Evolutionary conservation across 805 yeast species (phyloP).

Genomic region (Grigorovia transvaalensis): DNA sequence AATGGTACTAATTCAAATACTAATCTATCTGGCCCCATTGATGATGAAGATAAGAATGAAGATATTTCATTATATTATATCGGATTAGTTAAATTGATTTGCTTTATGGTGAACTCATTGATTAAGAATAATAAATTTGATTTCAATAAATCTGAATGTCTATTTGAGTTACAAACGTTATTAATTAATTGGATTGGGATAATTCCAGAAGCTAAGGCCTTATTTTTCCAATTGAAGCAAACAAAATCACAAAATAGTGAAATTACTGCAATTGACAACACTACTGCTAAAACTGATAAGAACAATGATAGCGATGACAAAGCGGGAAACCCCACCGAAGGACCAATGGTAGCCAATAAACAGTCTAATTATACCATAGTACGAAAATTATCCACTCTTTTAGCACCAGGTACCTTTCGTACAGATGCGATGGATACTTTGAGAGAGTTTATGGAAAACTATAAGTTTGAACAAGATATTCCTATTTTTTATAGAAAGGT

Average conservation of each 20-base stretch:
- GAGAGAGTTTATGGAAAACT: slow-evolving; percentile 16
- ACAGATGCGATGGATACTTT: slow-evolving; percentile 19
- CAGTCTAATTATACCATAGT: neutral
- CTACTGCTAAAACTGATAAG: neutral
- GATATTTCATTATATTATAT: slow-evolving; percentile 26
- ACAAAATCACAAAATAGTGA: slow-evolving; percentile 5
- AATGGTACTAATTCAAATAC: slow-evolving; percentile 17
- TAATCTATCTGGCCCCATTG: slow-evolving; percentile 7
- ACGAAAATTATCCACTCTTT: slow-evolving; percentile 11
- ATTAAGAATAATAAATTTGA: slow-evolving; percentile 36
- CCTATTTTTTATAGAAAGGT: slow-evolving; percentile 19
- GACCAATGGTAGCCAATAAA: neutral
- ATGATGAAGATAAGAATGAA: slow-evolving; percentile 8
- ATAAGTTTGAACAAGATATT: slow-evolving; percentile 15
- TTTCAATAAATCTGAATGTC: slow-evolving; percentile 41
- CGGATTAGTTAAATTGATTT: slow-evolving; percentile 44
- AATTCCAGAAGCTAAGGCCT: slow-evolving; percentile 50
- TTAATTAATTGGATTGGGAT: slow-evolving; percentile 56
- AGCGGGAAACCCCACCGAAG: neutral
- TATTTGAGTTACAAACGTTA: slow-evolving; percentile 48
- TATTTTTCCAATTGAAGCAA: slow-evolving; percentile 37
- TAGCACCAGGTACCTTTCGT: slow-evolving; percentile 20
- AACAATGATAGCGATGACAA: slow-evolving; percentile 1
- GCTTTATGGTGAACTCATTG: slow-evolving; percentile 52
- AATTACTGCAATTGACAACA: neutral